phyloP scores from a whole-genome alignment of 2,329 filamentous ascomycete genomes.

The Colletotrichum gigasporum region DNA sequence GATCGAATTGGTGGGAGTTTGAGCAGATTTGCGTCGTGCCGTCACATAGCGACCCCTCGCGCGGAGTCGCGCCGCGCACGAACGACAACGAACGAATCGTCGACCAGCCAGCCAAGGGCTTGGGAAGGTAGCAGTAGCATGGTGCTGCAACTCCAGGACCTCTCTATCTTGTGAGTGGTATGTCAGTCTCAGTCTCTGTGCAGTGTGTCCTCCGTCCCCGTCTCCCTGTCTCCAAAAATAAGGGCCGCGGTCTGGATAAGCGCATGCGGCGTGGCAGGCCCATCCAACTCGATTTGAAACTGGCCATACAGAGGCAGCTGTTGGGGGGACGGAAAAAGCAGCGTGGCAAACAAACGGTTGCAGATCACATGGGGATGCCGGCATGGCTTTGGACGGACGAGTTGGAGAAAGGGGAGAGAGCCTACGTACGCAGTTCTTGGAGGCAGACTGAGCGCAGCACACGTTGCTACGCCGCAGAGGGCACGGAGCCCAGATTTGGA shows the following conservation, averaged over 20 bases:
- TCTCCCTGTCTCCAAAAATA: background rate
- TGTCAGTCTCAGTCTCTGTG: too few species aligned
- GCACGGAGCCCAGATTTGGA: background rate
- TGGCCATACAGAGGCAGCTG: background rate
- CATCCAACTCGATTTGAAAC: slow-evolving; percentile 15
- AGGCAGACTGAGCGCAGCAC: background rate
- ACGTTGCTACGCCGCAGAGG: background rate
- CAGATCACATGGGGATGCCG: background rate
- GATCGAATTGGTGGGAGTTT: slow-evolving; percentile 16
- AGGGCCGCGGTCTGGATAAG: background rate
- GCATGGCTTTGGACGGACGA: background rate
- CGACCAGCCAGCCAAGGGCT: background rate
- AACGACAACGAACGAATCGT: background rate
- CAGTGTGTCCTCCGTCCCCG: too few species aligned
- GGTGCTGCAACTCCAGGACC: background rate
- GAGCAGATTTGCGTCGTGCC: background rate
- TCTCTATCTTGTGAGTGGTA: too few species aligned
- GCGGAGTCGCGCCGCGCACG: slow-evolving; percentile 14
- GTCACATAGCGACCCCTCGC: background rate
- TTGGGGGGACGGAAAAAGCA: background rate
- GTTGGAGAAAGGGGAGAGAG: background rate
- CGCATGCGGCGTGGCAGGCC: background rate
- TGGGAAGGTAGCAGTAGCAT: background rate
- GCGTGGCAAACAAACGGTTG: slow-evolving; percentile 8
- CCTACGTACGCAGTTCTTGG: too few species aligned